Percentiles rank a stretch among this genome's conserved stretches.
Conservation (phyloP, 306 rosid genomes). For the Medicago lupulina region DNA sequence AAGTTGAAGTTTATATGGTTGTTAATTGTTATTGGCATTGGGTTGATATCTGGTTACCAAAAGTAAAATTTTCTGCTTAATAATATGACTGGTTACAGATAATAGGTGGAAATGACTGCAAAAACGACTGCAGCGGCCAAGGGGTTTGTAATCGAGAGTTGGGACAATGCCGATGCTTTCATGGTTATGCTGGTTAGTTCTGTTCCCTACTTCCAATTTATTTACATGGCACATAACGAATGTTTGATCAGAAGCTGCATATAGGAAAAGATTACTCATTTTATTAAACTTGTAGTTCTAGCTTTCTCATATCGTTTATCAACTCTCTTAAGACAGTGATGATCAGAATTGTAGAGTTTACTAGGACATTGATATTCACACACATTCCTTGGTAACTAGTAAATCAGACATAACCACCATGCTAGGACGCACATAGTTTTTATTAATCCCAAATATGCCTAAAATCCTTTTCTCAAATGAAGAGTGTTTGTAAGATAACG, state of each 20-base stretch:
- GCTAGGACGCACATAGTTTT: not conserved
- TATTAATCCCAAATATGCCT: not conserved
- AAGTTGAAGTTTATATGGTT: slow-evolving; percentile 30
- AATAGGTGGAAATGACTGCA: slow-evolving; percentile 72
- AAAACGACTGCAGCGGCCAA: slow-evolving; percentile 77
- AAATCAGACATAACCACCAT: not conserved
- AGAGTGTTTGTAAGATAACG: not conserved
- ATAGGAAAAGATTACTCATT: slow-evolving; percentile 5
- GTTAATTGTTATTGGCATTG: slow-evolving; percentile 31
- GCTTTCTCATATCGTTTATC: slow-evolving; percentile 15
- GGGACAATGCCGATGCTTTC: slow-evolving; percentile 91
- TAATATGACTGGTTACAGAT: slow-evolving; percentile 59
- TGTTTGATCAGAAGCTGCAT: slow-evolving; percentile 22
- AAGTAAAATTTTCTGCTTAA: slow-evolving; percentile 1
- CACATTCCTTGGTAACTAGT: slow-evolving; percentile 19
- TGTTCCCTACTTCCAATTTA: slow-evolving; percentile 16
- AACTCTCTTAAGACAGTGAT: slow-evolving; percentile 21
- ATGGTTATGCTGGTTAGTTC: slow-evolving; percentile 80
- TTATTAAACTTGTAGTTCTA: slow-evolving; percentile 2
- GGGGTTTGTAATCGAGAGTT: slow-evolving; percentile 89
- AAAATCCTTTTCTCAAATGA: slow-evolving; percentile 25
- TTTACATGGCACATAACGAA: not conserved
- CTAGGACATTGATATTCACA: not conserved
- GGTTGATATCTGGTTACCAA: slow-evolving; percentile 4
- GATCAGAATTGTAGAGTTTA: slow-evolving; percentile 7